Percentiles rank a stretch among this genome's conserved stretches.
These are phyloP conservation scores for Leccinum fallax DNA, from an alignment of 1,284 basidiomycete genomes.

Conservation along the genomic window DNA sequence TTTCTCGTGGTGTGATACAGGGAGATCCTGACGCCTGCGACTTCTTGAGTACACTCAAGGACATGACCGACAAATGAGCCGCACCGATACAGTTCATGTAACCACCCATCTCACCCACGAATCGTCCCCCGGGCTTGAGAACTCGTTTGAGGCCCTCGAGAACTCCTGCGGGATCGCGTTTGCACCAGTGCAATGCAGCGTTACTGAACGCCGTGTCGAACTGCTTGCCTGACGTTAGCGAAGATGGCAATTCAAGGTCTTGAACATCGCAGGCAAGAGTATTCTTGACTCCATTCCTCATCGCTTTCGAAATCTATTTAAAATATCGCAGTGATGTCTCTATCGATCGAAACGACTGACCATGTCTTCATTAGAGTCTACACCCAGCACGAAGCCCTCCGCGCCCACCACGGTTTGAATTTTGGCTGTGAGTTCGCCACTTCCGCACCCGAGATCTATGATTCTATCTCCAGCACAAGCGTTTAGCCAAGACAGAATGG, in stretches of 20 bases:
- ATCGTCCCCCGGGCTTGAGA: conserved; percentile 68
- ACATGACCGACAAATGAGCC: conserved; percentile 10
- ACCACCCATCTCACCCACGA: conserved; percentile 81
- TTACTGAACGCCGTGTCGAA: conserved; percentile 78
- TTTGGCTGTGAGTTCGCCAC: conserved; percentile 69
- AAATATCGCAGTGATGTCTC: background rate
- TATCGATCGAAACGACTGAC: conserved; percentile 41
- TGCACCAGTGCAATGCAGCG: conserved; percentile 86
- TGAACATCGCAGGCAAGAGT: conserved; percentile 57
- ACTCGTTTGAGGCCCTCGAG: conserved; percentile 58
- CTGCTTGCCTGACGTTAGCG: conserved; percentile 22
- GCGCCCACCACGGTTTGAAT: conserved; percentile 56
- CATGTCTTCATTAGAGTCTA: conserved; percentile 76
- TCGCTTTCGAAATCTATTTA: conserved; percentile 59
- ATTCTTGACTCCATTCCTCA: conserved; percentile 47
- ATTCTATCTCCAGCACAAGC: conserved; percentile 68
- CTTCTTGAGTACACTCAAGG: background rate
- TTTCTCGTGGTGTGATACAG: conserved; percentile 57
- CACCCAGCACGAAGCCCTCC: conserved; percentile 61
- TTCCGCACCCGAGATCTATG: conserved; percentile 83
- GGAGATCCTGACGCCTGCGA: conserved; percentile 59
- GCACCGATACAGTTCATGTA: conserved; percentile 68
- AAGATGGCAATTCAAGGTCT: conserved; percentile 40
- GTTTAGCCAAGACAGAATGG: conserved; percentile 65
- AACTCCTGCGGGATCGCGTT: conserved; percentile 67